A percentile compares a stretch with the other conserved stretches of the same genome.
These are phyloP conservation scores for Melastoma malabathricum DNA, from an alignment of 345 rosid species.

Conservation along the genomic window DNA sequence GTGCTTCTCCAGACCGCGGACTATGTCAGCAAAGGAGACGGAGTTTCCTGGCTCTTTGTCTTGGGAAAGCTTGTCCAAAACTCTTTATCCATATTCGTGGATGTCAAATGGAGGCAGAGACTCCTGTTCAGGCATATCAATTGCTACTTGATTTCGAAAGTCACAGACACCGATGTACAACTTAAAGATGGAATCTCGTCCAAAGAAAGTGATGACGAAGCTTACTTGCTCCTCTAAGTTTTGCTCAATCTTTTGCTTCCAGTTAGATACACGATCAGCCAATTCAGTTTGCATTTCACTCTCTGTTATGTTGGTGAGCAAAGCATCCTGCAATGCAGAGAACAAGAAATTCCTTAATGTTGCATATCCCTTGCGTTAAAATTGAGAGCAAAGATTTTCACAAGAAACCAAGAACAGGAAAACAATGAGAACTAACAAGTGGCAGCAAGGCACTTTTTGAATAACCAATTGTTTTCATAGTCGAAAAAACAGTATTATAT, in stretches of 20 bases:
- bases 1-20: slow-evolving; percentile 65
- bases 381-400: too few relatives aligned
- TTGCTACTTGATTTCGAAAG: neutral
- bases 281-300: slow-evolving; percentile 82
- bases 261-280: slow-evolving; percentile 77
- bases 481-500: too few relatives aligned
- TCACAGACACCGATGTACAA: neutral
- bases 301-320: slow-evolving; percentile 89
- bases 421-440: neutral
- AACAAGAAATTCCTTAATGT: too few relatives aligned
- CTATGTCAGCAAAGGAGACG: slow-evolving; percentile 49
- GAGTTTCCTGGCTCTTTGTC: slow-evolving; percentile 23
- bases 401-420: neutral
- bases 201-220: slow-evolving; percentile 1
- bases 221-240: slow-evolving; percentile 88
- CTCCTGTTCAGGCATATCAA: slow-evolving; percentile 37
- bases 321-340: slow-evolving; percentile 56
- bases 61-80: slow-evolving; percentile 44
- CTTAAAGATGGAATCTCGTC: neutral
- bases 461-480: too few relatives aligned
- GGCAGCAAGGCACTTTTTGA: too few relatives aligned
- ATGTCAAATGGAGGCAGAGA: slow-evolving; percentile 82
- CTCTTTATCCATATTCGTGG: slow-evolving; percentile 64
- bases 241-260: slow-evolving; percentile 91
- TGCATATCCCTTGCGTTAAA: too few relatives aligned